A percentile compares a stretch with the other conserved stretches of the same genome.
These are phyloP conservation scores for Pterocarpus macrocarpus DNA, from an alignment of 306 rosid species.

Conservation along the genomic window DNA sequence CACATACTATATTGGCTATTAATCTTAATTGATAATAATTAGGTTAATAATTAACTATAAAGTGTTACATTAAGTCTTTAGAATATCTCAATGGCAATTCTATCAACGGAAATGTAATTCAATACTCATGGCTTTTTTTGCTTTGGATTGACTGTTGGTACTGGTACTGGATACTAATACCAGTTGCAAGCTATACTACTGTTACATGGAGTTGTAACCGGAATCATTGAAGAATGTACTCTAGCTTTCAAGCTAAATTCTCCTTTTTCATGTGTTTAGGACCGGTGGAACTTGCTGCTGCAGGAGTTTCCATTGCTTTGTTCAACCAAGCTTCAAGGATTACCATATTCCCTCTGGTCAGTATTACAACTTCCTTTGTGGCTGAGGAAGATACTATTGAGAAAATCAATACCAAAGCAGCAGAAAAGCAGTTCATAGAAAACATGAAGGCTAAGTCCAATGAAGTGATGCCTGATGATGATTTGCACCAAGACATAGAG, in stretches of 20 bases:
- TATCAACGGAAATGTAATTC: background rate
- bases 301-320: conserved; percentile 89
- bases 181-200: background rate
- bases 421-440: conserved; percentile 52
- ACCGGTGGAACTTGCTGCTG: conserved; percentile 96
- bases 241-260: no score
- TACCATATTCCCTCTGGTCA: conserved; percentile 92
- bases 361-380: conserved; percentile 94
- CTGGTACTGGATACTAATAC: no score
- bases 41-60: no score
- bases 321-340: conserved; percentile 98
- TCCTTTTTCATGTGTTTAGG: conserved; percentile 53
- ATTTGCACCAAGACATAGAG: conserved; percentile 61
- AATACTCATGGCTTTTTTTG: background rate
- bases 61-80: background rate
- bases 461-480: conserved; percentile 42
- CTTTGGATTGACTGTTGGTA: background rate
- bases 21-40: no score
- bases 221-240: no score
- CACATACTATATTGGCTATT: no score
- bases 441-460: conserved; percentile 48
- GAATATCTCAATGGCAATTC: background rate
- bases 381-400: conserved; percentile 90
- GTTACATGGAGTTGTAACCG: no score
- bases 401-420: conserved; percentile 47